Base-by-base conservation (phyloP, 179 eudicot genomes). In the Spergularia azorica region DNA sequence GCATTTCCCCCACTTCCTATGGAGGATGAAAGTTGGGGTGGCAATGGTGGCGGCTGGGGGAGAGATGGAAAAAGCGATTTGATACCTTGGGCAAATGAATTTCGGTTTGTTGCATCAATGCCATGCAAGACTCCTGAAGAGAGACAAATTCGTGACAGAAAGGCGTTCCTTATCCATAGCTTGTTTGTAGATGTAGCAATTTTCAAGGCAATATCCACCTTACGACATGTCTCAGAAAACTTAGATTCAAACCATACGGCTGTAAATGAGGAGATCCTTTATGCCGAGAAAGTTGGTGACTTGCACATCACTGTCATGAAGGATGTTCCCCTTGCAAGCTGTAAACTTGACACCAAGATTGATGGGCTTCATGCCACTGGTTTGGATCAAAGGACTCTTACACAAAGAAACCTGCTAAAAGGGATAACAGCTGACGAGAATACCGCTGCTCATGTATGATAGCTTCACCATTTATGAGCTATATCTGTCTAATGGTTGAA, bases 391-490 rank as follows among this genome's bases (percentile, higher is more conserved):
- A 85, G 83, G 86, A 81, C 81, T 76, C 80, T 96, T 50, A 84
- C 83, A 6, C 97, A 96, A 78, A 88, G 87, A 80, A 96, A 96
- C 81, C 82, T 96, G 58, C 87, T 96, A 58, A 96, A 96, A 89
- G 99, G 99, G 80, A 86, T 96, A 78, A 94, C 99, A 14, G 98
- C 99, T 58, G 98, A 96, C 91, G 99, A 96, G 84, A 96, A 96
- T 86, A 96, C 98, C 82, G 97, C 98, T 78, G 97, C 97, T 65
- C 99, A 96, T 88, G 99, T 96, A 91, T 86, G 87, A 76, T 39
- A 69, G n/a, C 54, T 73, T 64, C 15, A 51, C 51, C 61, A 15
- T 55, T 10, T 21, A 46, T 57, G 58, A 57, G 54, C 71, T 62
- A 63, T 67, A 12, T 67, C 60, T 2, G 61, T 62, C 57, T 13